A percentile compares a stretch with the other conserved stretches of the same genome.
Conservation (phyloP, 139 green algal species). For the Chlamydomonas sphaeroides region DNA sequence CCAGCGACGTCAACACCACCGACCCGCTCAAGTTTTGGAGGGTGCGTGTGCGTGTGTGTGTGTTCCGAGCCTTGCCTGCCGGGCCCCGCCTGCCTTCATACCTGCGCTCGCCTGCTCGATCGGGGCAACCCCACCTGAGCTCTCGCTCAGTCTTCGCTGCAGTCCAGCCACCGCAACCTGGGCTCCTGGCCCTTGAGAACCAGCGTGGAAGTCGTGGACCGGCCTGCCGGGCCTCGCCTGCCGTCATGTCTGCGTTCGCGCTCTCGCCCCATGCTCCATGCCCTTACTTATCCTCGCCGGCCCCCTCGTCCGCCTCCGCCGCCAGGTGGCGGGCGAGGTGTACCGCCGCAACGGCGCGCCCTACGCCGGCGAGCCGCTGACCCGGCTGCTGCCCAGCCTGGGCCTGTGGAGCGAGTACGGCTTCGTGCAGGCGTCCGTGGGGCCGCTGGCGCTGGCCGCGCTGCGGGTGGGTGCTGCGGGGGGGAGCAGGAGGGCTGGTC, state of each 20-base stretch:
- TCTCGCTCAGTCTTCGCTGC: no score
- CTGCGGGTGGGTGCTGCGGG: background rate
- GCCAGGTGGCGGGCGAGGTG: background rate
- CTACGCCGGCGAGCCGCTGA: background rate
- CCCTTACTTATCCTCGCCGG: background rate
- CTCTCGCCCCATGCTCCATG: no score
- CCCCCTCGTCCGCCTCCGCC: background rate
- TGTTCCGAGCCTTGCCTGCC: no score
- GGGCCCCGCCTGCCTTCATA: no score
- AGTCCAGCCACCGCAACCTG: no score
- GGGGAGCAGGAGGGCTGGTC: background rate
- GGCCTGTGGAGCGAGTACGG: slow-evolving; percentile 8
- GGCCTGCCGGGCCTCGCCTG: no score
- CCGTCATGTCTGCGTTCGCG: no score
- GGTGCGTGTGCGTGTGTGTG: background rate
- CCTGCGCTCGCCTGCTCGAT: no score
- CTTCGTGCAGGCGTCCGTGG: background rate
- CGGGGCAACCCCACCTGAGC: no score
- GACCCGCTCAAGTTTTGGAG: slow-evolving; percentile 1
- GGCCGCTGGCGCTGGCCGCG: background rate
- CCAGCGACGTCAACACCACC: background rate
- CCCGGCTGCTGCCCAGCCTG: background rate
- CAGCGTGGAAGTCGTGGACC: no score
- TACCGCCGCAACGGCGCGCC: slow-evolving; percentile 11
- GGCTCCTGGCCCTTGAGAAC: no score